Percentiles rank a stretch among this genome's conserved stretches.
Evolutionary conservation across 2,329 filamentous ascomycete genomes (phyloP).

Genomic region (Clarireedia sp.): DNA sequence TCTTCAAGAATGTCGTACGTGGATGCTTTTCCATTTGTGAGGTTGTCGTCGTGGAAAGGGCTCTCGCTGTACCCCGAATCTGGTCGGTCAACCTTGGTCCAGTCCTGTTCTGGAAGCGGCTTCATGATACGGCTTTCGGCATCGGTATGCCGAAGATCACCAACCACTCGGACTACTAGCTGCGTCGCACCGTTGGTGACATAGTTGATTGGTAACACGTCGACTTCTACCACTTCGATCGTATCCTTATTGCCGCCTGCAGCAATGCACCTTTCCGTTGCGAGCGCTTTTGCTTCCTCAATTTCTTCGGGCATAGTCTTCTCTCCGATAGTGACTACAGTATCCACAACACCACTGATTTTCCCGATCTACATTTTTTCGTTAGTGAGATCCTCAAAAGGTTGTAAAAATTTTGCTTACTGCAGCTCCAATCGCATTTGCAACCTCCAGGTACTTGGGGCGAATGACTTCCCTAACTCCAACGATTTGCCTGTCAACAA

Average conservation of each 20-base stretch:
- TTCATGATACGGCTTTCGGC: constrained; percentile 12
- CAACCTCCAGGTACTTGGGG: constrained; percentile 45
- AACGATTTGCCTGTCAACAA: constrained; percentile 37
- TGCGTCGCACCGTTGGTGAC: constrained; percentile 25
- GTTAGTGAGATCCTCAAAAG: neutral
- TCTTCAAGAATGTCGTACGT: constrained; percentile 21
- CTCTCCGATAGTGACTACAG: constrained; percentile 20
- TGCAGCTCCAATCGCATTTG: constrained; percentile 54
- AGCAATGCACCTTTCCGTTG: constrained; percentile 21
- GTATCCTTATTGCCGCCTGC: constrained; percentile 23
- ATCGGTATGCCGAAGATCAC: constrained; percentile 19
- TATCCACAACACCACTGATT: constrained; percentile 25
- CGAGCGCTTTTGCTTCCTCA: constrained; percentile 19
- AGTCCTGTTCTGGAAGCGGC: neutral
- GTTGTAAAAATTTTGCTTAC: constrained; percentile 29
- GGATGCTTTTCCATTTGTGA: constrained; percentile 15
- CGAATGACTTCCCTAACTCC: constrained; percentile 44
- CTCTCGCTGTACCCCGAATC: constrained; percentile 1
- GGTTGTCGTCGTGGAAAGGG: neutral
- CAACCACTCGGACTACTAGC: constrained; percentile 25
- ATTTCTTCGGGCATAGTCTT: constrained; percentile 22
- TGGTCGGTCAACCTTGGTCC: neutral
- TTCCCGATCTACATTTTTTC: constrained; percentile 23
- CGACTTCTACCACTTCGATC: constrained; percentile 26
- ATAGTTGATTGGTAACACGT: constrained; percentile 26